Conservation (phyloP, 768 basidiomycete genomes). For the Gloeostereum incarnatum region DNA sequence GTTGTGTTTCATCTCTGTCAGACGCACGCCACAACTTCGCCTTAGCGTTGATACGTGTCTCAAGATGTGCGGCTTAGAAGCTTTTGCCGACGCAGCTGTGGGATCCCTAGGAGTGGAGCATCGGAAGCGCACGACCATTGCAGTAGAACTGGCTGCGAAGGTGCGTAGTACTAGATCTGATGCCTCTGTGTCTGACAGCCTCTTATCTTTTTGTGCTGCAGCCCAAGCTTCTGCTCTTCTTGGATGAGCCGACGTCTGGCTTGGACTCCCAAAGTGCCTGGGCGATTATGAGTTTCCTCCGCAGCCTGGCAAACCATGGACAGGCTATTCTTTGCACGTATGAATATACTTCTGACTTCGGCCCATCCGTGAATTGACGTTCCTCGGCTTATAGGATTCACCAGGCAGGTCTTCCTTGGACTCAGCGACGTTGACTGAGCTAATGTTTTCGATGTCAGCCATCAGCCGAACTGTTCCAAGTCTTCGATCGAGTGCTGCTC, state of each 20-base stretch:
- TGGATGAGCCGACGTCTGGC: slow-evolving; percentile 81
- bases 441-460: slow-evolving; percentile 35
- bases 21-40: too few relatives aligned
- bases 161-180: too few relatives aligned
- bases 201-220: too few relatives aligned
- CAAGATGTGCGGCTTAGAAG: slow-evolving; percentile 55
- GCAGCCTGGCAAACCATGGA: slow-evolving; percentile 68
- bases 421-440: background rate
- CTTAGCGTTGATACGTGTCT: slow-evolving; percentile 38
- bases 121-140: slow-evolving; percentile 79
- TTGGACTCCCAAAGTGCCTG: slow-evolving; percentile 83
- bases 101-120: slow-evolving; percentile 62
- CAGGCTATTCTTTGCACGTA: slow-evolving; percentile 90
- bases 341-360: too few relatives aligned
- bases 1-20: too few relatives aligned
- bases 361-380: too few relatives aligned
- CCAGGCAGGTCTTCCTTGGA: too few relatives aligned
- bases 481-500: slow-evolving; percentile 72
- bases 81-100: slow-evolving; percentile 58
- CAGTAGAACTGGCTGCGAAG: slow-evolving; percentile 83
- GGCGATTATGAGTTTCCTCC: slow-evolving; percentile 70
- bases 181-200: too few relatives aligned
- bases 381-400: too few relatives aligned
- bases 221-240: slow-evolving; percentile 78
- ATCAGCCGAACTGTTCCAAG: slow-evolving; percentile 77